These are phyloP conservation scores for Globisporangium megalacanthum DNA, from an alignment of 352 stramenopile species.

Conservation along the genomic window DNA sequence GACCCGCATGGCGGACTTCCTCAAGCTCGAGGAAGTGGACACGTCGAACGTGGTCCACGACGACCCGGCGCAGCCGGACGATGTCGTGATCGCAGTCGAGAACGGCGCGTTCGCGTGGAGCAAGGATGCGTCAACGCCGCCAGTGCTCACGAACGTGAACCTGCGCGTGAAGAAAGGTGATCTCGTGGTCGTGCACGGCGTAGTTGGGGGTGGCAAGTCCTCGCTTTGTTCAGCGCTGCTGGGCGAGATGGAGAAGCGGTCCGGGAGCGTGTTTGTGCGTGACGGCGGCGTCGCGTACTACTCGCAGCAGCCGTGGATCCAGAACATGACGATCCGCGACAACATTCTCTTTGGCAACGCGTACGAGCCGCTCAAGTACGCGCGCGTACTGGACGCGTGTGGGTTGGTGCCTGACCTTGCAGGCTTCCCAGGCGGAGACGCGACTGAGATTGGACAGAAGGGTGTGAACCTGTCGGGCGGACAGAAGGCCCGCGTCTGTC, in stretches of 20 bases:
- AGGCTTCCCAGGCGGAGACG: conserved; percentile 76
- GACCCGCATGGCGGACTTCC: conserved; percentile 22
- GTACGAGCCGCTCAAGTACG: conserved; percentile 47
- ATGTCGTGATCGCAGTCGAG: conserved; percentile 14
- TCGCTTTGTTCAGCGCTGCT: conserved; percentile 36
- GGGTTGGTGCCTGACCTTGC: conserved; percentile 81
- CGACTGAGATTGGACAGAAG: conserved; percentile 94
- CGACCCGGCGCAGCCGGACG: background rate
- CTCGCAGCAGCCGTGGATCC: conserved; percentile 91
- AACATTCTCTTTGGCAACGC: conserved; percentile 93
- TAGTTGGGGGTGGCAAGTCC: conserved; percentile 42
- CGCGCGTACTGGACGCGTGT: conserved; percentile 69
- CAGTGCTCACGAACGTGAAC: conserved; percentile 41
- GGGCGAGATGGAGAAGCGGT: conserved; percentile 70
- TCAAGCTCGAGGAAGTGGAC: conserved; percentile 18
- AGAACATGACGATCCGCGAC: conserved; percentile 91
- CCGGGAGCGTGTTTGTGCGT: conserved; percentile 32
- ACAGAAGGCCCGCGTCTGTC: conserved; percentile 80
- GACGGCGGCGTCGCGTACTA: conserved; percentile 51
- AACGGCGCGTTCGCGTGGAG: conserved; percentile 24
- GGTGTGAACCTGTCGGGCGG: conserved; percentile 94
- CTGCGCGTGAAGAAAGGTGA: conserved; percentile 26
- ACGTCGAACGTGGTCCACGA: conserved; percentile 10
- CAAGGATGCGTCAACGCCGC: background rate
- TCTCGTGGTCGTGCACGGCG: conserved; percentile 40